Conservation (phyloP, 2,329 filamentous ascomycete species). For the Exophiala calicioides region DNA sequence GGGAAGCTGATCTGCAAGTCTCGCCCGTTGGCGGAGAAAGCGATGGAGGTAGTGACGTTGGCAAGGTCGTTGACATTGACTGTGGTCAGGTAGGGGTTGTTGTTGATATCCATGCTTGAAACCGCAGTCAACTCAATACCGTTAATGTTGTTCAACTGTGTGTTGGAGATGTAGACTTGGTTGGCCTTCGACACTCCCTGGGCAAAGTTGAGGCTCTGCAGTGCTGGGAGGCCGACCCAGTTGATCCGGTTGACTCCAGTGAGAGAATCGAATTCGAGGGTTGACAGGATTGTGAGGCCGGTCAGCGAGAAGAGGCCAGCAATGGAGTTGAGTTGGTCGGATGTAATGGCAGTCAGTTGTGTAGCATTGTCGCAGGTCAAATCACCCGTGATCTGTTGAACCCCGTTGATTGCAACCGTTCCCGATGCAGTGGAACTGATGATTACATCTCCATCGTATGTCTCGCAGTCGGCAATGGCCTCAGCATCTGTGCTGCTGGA, state of each 20-base stretch:
- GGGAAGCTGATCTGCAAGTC: conserved; percentile 72
- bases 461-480: conserved; percentile 66
- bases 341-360: conserved; percentile 64
- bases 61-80: conserved; percentile 73
- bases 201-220: conserved; percentile 62
- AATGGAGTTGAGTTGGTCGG: conserved; percentile 64
- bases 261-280: conserved; percentile 67
- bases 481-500: conserved; percentile 63
- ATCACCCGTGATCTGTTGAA: conserved; percentile 58
- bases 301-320: conserved; percentile 69
- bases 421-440: conserved; percentile 60
- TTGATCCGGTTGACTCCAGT: conserved; percentile 65
- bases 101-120: conserved; percentile 76
- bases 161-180: conserved; percentile 79
- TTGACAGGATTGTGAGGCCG: conserved; percentile 68
- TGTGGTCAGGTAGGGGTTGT: conserved; percentile 77
- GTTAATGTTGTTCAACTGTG: conserved; percentile 72
- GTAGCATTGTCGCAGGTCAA: conserved; percentile 56
- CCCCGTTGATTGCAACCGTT: conserved; percentile 62
- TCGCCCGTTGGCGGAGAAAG: conserved; percentile 77
- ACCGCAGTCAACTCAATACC: conserved; percentile 80
- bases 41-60: conserved; percentile 70
- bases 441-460: conserved; percentile 67
- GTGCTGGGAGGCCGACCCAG: conserved; percentile 69
- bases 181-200: conserved; percentile 66